These are phyloP conservation scores for Fusarium odoratissimum DNA, from an alignment of 2,329 filamentous ascomycete genomes.

Conservation along the genomic window DNA sequence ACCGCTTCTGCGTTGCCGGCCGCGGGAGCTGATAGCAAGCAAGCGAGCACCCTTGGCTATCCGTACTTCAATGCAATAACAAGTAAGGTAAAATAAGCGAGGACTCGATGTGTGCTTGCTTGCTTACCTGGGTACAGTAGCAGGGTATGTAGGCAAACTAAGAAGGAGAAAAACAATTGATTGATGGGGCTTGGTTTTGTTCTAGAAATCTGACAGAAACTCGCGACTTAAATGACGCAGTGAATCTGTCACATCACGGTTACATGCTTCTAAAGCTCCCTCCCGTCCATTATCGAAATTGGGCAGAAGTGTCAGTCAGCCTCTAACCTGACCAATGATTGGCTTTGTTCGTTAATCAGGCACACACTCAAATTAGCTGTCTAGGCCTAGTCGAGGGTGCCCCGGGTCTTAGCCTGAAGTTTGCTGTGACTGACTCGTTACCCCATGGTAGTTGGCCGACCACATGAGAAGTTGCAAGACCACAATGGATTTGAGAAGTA, in stretches of 20 bases:
- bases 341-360: constrained; percentile 1
- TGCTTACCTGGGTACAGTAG: not conserved
- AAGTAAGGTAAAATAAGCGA: not conserved
- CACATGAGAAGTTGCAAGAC: not conserved
- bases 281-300: constrained; percentile 10
- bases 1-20: constrained; percentile 37
- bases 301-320: constrained; percentile 26
- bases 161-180: not conserved
- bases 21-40: constrained; percentile 24
- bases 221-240: constrained; percentile 22
- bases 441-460: constrained; percentile 14
- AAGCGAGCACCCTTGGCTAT: not conserved
- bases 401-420: constrained; percentile 17
- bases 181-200: constrained; percentile 6
- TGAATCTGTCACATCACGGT: constrained; percentile 3
- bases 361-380: constrained; percentile 2
- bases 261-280: constrained; percentile 4
- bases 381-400: constrained; percentile 25
- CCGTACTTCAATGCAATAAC: not conserved
- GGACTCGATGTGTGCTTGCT: not conserved
- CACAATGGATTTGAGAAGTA: not conserved
- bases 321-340: constrained; percentile 20
- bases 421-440: constrained; percentile 29
- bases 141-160: not conserved
- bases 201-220: constrained; percentile 20